Evolutionary conservation across 768 basidiomycete species (phyloP).

Genomic region (Amanita rubescens): DNA sequence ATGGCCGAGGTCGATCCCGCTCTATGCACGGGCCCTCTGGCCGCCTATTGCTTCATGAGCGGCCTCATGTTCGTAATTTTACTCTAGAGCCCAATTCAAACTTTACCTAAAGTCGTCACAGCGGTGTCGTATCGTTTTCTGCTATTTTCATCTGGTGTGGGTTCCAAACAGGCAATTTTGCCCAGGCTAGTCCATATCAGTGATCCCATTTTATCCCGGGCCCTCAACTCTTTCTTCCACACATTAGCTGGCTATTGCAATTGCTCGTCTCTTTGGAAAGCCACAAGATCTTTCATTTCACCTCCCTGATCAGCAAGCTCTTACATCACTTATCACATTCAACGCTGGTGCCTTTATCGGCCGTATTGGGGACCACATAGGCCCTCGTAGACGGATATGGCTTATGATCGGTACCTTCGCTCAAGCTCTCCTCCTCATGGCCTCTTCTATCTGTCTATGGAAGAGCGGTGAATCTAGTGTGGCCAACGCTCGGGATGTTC

Average conservation of each 20-base stretch:
- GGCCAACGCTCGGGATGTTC: slow-evolving; percentile 46
- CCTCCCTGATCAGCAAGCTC: slow-evolving; percentile 75
- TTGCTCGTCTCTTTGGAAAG: slow-evolving; percentile 71
- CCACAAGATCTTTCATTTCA: slow-evolving; percentile 56
- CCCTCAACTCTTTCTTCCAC: slow-evolving; percentile 6
- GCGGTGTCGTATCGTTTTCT: slow-evolving; percentile 68
- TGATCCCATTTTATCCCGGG: background rate
- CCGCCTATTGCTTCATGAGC: slow-evolving; percentile 73
- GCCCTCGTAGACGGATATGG: slow-evolving; percentile 68
- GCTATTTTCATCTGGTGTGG: slow-evolving; percentile 82
- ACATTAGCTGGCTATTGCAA: slow-evolving; percentile 61
- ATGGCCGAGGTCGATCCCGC: slow-evolving; percentile 45
- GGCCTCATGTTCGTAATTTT: slow-evolving; percentile 55
- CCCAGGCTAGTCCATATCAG: slow-evolving; percentile 38
- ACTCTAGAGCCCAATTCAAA: background rate
- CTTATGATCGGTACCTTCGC: slow-evolving; percentile 62
- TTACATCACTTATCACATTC: slow-evolving; percentile 76
- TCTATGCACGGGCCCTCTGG: slow-evolving; percentile 43
- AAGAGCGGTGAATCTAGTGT: slow-evolving; percentile 53
- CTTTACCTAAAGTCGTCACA: slow-evolving; percentile 17
- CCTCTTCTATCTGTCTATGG: slow-evolving; percentile 63
- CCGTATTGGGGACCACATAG: slow-evolving; percentile 78
- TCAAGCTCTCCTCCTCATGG: slow-evolving; percentile 73
- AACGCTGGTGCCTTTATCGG: slow-evolving; percentile 71
- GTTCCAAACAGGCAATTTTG: slow-evolving; percentile 76